These are phyloP conservation scores for Pseudovirgaria hyperparasitica DNA, from an alignment of 2,329 filamentous ascomycete genomes.

Conservation along the genomic window DNA sequence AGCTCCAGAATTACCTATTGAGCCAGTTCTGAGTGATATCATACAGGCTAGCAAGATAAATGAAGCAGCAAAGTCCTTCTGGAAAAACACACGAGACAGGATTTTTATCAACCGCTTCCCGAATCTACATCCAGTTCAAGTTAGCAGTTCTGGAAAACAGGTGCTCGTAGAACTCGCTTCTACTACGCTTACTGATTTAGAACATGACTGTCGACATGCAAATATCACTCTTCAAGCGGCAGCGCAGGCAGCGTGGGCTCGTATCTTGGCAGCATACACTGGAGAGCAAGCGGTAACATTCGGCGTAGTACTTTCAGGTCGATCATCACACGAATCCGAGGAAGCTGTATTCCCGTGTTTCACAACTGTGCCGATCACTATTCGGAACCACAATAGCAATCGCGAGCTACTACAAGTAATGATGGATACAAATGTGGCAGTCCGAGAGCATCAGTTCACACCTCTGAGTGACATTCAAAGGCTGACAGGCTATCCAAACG, in stretches of 20 bases:
- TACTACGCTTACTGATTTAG: conserved; percentile 35
- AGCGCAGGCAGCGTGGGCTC: conserved; percentile 67
- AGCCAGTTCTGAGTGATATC: conserved; percentile 32
- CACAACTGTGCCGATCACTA: conserved; percentile 62
- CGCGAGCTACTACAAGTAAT: conserved; percentile 46
- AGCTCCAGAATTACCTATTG: conserved; percentile 20
- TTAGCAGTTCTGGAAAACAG: conserved; percentile 18
- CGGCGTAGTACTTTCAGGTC: conserved; percentile 68
- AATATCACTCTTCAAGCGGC: conserved; percentile 66
- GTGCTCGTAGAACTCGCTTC: conserved; percentile 26
- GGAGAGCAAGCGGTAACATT: conserved; percentile 66
- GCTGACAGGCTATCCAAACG: conserved; percentile 52
- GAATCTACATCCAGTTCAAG: conserved; percentile 51
- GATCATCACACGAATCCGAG: conserved; percentile 47
- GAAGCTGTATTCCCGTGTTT: conserved; percentile 63
- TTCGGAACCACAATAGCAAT: conserved; percentile 43
- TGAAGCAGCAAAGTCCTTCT: conserved; percentile 40
- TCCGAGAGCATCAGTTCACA: conserved; percentile 59
- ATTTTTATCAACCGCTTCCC: conserved; percentile 61
- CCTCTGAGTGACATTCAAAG: conserved; percentile 61
- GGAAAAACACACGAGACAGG: conserved; percentile 43
- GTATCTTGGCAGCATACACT: conserved; percentile 60
- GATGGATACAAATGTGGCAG: conserved; percentile 49
- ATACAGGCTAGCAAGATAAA: conserved; percentile 23
- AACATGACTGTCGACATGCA: conserved; percentile 39